These are phyloP conservation scores for Phalaenopsis aphrodite DNA, from an alignment of 106 monocot genomes.

Conservation along the genomic window DNA sequence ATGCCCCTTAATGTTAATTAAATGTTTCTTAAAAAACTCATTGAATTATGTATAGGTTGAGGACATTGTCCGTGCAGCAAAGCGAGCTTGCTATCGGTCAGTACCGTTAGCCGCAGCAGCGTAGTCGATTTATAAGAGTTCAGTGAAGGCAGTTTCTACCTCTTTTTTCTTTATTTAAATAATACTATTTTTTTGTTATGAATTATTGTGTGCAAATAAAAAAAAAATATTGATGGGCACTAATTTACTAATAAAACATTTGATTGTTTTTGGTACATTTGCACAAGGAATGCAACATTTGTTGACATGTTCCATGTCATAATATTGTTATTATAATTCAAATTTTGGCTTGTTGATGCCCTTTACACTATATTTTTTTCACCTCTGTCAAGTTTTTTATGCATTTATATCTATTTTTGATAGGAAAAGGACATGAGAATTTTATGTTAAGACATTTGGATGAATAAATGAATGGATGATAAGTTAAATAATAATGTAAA, in stretches of 20 bases:
- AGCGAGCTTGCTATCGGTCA: constrained; percentile 24
- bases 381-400: no score
- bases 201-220: background rate
- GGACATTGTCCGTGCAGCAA: constrained; percentile 23
- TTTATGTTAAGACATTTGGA: no score
- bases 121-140: background rate
- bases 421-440: no score
- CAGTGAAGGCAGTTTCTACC: background rate
- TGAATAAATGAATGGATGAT: no score
- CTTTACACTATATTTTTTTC: no score
- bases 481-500: no score
- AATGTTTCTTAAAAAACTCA: background rate
- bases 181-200: background rate
- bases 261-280: background rate
- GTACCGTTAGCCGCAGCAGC: constrained; percentile 22
- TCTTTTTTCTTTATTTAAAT: background rate
- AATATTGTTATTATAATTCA: background rate
- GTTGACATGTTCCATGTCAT: background rate
- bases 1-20: background rate
- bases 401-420: no score
- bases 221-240: background rate
- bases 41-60: constrained; percentile 12
- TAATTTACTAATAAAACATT: background rate
- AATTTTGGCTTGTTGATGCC: no score
- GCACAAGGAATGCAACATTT: background rate